Base-by-base conservation (phyloP, 106 monocot species). In the Dactylorhiza incarnata region DNA sequence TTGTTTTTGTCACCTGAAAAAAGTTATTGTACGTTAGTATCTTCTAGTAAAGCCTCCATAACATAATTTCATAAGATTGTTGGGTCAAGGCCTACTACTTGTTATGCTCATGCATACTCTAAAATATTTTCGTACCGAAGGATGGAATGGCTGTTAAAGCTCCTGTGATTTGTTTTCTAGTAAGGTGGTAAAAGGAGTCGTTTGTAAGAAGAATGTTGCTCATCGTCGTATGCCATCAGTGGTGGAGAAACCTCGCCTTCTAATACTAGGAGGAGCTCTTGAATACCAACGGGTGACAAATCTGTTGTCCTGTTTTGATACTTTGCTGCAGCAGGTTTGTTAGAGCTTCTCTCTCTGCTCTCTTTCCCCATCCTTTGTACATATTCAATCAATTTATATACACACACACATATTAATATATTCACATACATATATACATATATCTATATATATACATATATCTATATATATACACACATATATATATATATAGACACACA, bases 171-270 rank as follows among this genome's bases (percentile, higher is more conserved):
- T 74, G 17, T 66, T 76, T 86, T 86, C n/a, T 59, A 95, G 95
- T 76, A 76, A 75, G 63, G 92, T 90, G 45, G 61, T 92, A 37
- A 95, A 82, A 82, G 95, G 95, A 77, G 83, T 92, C 61, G 95
- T 95, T 68, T 95, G 92, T 76, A 95, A 92, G 83, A 95, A 95
- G 77, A 95, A 95, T 78, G 81, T 95, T 23, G 90, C 92, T 80
- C 83, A 95, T 45, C 87, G 92, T 46, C 86, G 86, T 6, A 95
- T 95, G 95, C 22, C 86, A 67, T 75, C 88, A 77, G 86, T 79
- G 71, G 86, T 90, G 43, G 88, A 86, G 68, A 92, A 92, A 74
- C 88, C 95, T n/a, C 90, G 83, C 5, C 72, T 95, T 51, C 79
- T 95, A 51, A 86, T 95, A 65, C 92, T 95, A 79, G 95, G 90